Evolutionary conservation across 345 rosid species (phyloP), one percentile per base, ranked within the genome.

Genomic region (Salix dunnii): DNA sequence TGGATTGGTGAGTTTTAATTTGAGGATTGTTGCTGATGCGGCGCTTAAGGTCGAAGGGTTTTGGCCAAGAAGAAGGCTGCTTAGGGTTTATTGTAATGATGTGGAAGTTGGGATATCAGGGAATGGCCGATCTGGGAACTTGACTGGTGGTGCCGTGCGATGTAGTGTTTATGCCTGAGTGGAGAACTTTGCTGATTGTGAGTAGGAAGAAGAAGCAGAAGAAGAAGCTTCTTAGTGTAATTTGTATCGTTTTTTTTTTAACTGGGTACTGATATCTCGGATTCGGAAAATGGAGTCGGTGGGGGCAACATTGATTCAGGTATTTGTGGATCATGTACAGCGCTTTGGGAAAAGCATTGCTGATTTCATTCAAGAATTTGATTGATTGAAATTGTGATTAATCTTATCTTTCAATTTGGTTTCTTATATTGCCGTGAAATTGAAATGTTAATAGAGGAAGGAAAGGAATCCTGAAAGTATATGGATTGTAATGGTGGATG

Each of bases 61-160:
- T 73, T 79, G 89, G 75, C 81, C 88, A 6, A 84, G 97, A 71
- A 78, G 89, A 36, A 79, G 92, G 53, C 0, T 13, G 33, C 75
- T 91, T 28, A 82, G 82, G 74, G 87, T 87, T 72, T 73, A 46
- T 73, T 95, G 99, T 64, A 27, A 71, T 4, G 68, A 84, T 42
- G 79, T 90, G 51, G 18, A 81, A 0, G 84, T 91, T 33, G 84
- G 79, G 33, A 25, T 91, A 68, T 71, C 86, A 7, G 71, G 73
- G 25, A 82, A 36, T 76, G 82, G 84, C 38, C 80, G 82, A 17
- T 83, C 94, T 2, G 97, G 93, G 85, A 89, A 86, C 85, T 78
- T 90, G 86, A 61, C 77, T 30, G 91, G 90, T 27, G 87, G 82
- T 13, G 23, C 79, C 10, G 76, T 69, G 80, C 77, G 74, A 27